Percentiles rank a stretch among this genome's conserved stretches.
Evolutionary conservation across 2,329 filamentous ascomycete genomes (phyloP).

Genomic region (Didymella exigua): DNA sequence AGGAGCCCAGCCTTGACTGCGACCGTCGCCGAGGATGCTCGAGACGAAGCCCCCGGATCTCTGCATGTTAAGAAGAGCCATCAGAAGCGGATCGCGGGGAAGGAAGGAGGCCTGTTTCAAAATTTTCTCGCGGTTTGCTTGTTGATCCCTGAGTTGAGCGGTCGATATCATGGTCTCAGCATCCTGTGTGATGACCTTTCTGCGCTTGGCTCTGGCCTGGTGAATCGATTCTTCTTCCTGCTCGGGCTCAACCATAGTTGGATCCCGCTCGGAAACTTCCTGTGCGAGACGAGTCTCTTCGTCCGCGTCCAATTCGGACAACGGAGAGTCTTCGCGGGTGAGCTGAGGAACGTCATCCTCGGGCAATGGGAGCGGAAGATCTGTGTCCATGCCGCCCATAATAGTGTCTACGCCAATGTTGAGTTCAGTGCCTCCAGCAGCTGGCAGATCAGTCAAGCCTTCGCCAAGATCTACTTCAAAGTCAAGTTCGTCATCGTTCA

Average conservation of each 20-base stretch:
- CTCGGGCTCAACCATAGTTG: slow-evolving; percentile 46
- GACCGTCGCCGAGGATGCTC: slow-evolving; percentile 80
- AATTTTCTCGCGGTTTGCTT: slow-evolving; percentile 84
- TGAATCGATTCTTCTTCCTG: slow-evolving; percentile 62
- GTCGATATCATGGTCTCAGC: slow-evolving; percentile 77
- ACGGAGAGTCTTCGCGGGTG: slow-evolving; percentile 57
- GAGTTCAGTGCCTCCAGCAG: slow-evolving; percentile 18
- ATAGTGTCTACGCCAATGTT: slow-evolving; percentile 49
- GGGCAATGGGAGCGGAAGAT: slow-evolving; percentile 18
- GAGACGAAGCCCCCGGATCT: slow-evolving; percentile 88
- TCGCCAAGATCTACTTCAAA: slow-evolving; percentile 53
- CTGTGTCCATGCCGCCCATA: slow-evolving; percentile 53
- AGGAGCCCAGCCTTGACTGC: slow-evolving; percentile 82
- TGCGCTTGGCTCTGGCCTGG: slow-evolving; percentile 75
- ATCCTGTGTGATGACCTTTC: slow-evolving; percentile 83
- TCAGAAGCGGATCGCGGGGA: slow-evolving; percentile 81
- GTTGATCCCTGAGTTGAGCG: slow-evolving; percentile 81
- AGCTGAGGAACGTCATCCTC: slow-evolving; percentile 11
- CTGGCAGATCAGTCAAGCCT: slow-evolving; percentile 32
- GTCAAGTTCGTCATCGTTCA: slow-evolving; percentile 55
- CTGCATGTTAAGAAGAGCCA: slow-evolving; percentile 90
- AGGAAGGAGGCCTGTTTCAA: slow-evolving; percentile 82
- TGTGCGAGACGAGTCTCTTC: slow-evolving; percentile 68
- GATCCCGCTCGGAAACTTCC: slow-evolving; percentile 54
- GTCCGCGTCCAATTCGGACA: slow-evolving; percentile 60